These are phyloP conservation scores for Globisporangium abappressorium DNA, from an alignment of 352 stramenopile genomes.

Conservation along the genomic window DNA sequence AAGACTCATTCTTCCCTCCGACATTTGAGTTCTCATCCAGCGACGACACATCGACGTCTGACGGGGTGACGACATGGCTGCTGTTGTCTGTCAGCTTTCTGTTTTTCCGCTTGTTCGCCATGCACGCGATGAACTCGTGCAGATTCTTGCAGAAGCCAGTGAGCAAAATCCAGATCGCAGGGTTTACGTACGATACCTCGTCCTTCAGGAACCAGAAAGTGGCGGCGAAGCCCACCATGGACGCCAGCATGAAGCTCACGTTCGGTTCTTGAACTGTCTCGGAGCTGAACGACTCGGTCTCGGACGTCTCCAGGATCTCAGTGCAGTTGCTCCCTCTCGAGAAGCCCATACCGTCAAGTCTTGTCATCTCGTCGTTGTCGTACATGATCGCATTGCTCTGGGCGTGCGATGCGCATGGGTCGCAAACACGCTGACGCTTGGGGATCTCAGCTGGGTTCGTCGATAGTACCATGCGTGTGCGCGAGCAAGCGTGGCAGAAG, in stretches of 20 bases:
- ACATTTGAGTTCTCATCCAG: neutral
- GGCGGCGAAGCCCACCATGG: slow-evolving; percentile 51
- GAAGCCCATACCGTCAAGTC: slow-evolving; percentile 18
- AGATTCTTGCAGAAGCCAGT: slow-evolving; percentile 72
- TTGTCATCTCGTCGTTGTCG: slow-evolving; percentile 35
- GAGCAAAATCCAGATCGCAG: slow-evolving; percentile 73
- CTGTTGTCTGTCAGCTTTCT: slow-evolving; percentile 3
- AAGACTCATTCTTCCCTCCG: neutral
- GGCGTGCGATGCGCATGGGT: slow-evolving; percentile 57
- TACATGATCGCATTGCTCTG: slow-evolving; percentile 67
- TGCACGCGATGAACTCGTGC: slow-evolving; percentile 43
- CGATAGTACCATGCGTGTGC: slow-evolving; percentile 75
- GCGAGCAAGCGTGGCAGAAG: slow-evolving; percentile 79
- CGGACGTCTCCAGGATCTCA: slow-evolving; percentile 9
- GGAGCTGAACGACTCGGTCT: neutral
- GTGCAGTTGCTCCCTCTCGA: neutral
- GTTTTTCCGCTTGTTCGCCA: slow-evolving; percentile 25
- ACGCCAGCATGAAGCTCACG: slow-evolving; percentile 52
- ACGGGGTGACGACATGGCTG: slow-evolving; percentile 18
- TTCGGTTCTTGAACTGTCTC: slow-evolving; percentile 21
- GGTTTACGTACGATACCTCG: slow-evolving; percentile 67
- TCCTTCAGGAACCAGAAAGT: slow-evolving; percentile 83
- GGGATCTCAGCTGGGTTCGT: slow-evolving; percentile 64
- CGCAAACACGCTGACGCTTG: slow-evolving; percentile 71
- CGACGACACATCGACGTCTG: slow-evolving; percentile 17